These are phyloP conservation scores for Cunninghamia lanceolata DNA, from an alignment of 75 land plant species.

Conservation along the genomic window DNA sequence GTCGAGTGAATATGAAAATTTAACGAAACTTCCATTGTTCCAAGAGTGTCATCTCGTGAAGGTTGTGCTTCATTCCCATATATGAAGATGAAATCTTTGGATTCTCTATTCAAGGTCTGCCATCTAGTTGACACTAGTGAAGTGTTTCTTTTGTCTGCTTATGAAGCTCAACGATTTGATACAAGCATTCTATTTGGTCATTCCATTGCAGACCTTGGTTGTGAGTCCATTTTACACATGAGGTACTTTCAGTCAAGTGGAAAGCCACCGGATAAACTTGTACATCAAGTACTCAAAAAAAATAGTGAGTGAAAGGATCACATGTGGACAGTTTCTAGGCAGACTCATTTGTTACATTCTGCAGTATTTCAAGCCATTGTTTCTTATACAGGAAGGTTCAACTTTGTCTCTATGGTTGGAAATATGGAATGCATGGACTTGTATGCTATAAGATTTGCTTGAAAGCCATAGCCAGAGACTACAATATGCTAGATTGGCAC, in stretches of 20 bases:
- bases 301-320: constrained; percentile 10
- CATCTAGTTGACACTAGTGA: constrained; percentile 50
- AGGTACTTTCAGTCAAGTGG: constrained; percentile 83
- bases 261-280: constrained; percentile 47
- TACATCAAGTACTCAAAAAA: constrained; percentile 33
- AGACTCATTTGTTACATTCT: not conserved
- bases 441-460: too few relatives aligned
- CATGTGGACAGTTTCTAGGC: not conserved
- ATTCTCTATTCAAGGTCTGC: constrained; percentile 67
- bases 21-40: constrained; percentile 63
- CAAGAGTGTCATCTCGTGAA: too few relatives aligned
- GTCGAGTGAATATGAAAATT: constrained; percentile 19
- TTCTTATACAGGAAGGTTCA: not conserved
- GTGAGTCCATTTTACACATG: constrained; percentile 97
- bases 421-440: too few relatives aligned
- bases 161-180: constrained; percentile 54
- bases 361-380: not conserved
- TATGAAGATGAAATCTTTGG: constrained; percentile 99
- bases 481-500: too few relatives aligned
- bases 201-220: constrained; percentile 87
- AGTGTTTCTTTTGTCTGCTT: constrained; percentile 34
- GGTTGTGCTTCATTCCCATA: constrained; percentile 99
- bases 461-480: too few relatives aligned
- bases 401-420: not conserved
- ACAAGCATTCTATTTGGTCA: constrained; percentile 53